These are phyloP conservation scores for Cocos nucifera DNA, from an alignment of 176 grass and related monocot genomes.

Conservation along the genomic window DNA sequence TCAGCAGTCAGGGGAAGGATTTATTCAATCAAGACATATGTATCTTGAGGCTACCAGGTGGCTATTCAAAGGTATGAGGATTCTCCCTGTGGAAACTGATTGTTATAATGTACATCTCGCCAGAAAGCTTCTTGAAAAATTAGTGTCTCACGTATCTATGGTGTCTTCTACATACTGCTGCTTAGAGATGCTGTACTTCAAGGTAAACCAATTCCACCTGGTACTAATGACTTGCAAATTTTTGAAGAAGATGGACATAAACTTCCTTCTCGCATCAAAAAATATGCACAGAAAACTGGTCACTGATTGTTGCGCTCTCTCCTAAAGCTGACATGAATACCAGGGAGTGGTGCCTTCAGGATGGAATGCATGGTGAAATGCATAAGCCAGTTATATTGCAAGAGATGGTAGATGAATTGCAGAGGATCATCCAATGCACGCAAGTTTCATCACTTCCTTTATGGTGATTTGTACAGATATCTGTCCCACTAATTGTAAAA, in stretches of 20 bases:
- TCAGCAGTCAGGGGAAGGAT: background rate
- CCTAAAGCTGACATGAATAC: background rate
- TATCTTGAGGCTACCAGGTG: background rate
- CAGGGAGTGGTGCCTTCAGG: background rate
- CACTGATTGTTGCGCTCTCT: background rate
- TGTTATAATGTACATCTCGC: background rate
- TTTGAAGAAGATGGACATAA: background rate
- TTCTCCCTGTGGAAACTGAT: conserved; percentile 3
- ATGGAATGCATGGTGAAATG: background rate
- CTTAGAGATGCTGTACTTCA: background rate
- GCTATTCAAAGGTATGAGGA: background rate
- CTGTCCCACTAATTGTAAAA: too few relatives aligned
- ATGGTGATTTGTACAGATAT: too few relatives aligned
- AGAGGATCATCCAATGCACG: too few relatives aligned
- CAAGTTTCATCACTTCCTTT: too few relatives aligned
- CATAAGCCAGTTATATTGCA: too few relatives aligned
- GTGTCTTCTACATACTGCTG: background rate
- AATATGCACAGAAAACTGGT: background rate
- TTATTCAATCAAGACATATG: background rate
- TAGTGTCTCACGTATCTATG: background rate
- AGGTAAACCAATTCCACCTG: background rate
- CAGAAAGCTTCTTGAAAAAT: background rate
- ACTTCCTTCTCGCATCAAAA: background rate
- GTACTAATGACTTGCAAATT: background rate
- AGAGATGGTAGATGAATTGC: too few relatives aligned